Evolutionary conservation across 495 filamentous ascomycete species (phyloP), one percentile per base, ranked within the genome.

Genomic region (Corynascus novoguineensis): DNA sequence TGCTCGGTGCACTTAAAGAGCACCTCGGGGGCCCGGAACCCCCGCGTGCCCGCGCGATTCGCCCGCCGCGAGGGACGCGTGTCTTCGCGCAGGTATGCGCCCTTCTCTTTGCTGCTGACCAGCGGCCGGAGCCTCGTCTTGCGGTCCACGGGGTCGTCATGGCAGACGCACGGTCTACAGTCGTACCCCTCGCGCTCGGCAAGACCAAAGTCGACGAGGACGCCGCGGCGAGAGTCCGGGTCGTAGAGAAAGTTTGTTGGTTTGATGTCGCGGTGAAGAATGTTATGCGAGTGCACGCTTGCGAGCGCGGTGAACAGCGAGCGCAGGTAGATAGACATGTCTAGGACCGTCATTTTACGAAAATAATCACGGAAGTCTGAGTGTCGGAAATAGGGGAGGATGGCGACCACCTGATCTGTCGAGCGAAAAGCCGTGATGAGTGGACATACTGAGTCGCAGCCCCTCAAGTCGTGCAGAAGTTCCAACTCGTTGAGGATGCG

Each of bases 221-320:
- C 93, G 15, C 93, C 93, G 52, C 89, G 84, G 61, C 83, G 79
- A 58, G 87, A 78, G 4, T 84, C 73, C 4, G 88, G 86, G 58
- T 96, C 92, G 76, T 97, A 99, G 31, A 99, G 82, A 66, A 99
- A 99, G 67, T 99, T 99, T 12, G 93, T 99, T n/a, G 93, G 93
- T 69, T 99, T 99, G 69, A 99, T 97, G 70, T 99, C 93, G 52
- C 93, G 86, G 68, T 99, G 93, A 17, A 99, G 78, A 54, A 99
- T 97, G 19, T 80, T 75, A 64, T 86, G 83, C 34, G 77, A 76
- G 69, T 99, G 93, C 10, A 97, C 90, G 21, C 87, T 86, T 15
- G 80, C 75, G 6, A 99, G 78, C 0, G 95, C 93, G 5, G 83
- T 83, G 68, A 99, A 91, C 9, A 99, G 79, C 5, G 88, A 95